Percentiles rank a stretch among this genome's conserved stretches.
These are phyloP conservation scores for Termitomyces sp. DNA, from an alignment of 768 basidiomycete genomes.

Conservation along the genomic window DNA sequence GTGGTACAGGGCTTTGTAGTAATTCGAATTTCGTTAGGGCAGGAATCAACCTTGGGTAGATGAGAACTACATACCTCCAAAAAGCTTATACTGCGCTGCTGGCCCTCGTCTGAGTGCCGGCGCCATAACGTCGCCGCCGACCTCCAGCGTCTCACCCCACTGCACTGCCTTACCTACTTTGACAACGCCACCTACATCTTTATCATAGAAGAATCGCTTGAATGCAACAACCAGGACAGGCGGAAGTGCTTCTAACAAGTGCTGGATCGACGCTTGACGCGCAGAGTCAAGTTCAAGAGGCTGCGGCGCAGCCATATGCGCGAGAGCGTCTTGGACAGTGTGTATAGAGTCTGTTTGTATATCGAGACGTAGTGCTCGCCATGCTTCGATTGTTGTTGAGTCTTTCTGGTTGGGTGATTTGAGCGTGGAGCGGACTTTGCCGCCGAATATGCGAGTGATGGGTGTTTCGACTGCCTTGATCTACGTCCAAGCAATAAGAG, in stretches of 20 bases:
- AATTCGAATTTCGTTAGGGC: neutral
- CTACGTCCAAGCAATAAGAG: constrained; percentile 26
- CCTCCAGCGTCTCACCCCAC: constrained; percentile 73
- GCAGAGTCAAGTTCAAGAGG: constrained; percentile 67
- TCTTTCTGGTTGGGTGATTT: constrained; percentile 80
- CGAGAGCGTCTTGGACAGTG: constrained; percentile 79
- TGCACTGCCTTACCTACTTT: constrained; percentile 81
- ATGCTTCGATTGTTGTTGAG: constrained; percentile 86
- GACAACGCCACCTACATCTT: constrained; percentile 64
- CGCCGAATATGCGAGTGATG: constrained; percentile 89
- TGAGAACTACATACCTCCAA: constrained; percentile 55
- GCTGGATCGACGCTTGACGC: constrained; percentile 62
- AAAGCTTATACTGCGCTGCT: constrained; percentile 67
- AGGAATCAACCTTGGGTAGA: neutral
- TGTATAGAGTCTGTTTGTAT: constrained; percentile 60
- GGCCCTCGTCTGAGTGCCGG: constrained; percentile 38
- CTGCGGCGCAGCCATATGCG: constrained; percentile 73
- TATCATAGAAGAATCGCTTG: constrained; percentile 89
- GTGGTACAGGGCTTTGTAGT: constrained; percentile 73
- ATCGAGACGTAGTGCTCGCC: constrained; percentile 83
- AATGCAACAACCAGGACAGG: constrained; percentile 83
- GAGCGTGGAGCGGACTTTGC: constrained; percentile 83
- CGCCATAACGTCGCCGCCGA: constrained; percentile 68
- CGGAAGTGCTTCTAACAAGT: constrained; percentile 77
- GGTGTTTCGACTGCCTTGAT: constrained; percentile 79